These are phyloP conservation scores for Penicillium goetzii DNA, from an alignment of 495 filamentous ascomycete genomes.

Conservation along the genomic window DNA sequence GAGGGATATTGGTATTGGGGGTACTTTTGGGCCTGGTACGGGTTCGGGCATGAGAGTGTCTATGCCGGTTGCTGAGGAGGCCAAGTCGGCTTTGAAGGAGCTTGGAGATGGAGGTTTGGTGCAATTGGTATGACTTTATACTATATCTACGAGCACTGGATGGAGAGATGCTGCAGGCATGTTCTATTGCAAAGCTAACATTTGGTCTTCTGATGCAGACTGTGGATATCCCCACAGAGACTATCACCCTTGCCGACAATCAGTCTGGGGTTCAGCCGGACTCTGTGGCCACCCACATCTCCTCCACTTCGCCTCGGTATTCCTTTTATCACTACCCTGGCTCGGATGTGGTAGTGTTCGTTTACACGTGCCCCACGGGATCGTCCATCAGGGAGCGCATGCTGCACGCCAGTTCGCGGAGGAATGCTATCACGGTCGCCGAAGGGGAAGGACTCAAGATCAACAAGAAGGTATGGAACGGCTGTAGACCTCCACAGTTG, in stretches of 20 bases:
- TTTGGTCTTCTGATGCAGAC: constrained; percentile 36
- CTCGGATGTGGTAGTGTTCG: constrained; percentile 76
- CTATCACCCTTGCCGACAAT: constrained; percentile 69
- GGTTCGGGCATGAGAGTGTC: constrained; percentile 59
- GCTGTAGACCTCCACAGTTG: background rate
- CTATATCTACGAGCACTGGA: background rate
- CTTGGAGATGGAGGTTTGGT: constrained; percentile 67
- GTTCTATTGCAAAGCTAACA: constrained; percentile 33
- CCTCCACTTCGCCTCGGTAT: constrained; percentile 82
- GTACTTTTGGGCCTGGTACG: constrained; percentile 60
- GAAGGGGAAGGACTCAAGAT: constrained; percentile 71
- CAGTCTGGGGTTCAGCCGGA: constrained; percentile 53
- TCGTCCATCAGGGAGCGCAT: constrained; percentile 90
- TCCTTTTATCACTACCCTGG: constrained; percentile 80
- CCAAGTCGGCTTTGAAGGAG: constrained; percentile 63
- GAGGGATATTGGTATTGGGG: constrained; percentile 56
- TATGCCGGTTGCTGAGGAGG: constrained; percentile 71
- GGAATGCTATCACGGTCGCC: constrained; percentile 68
- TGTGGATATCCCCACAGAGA: constrained; percentile 73
- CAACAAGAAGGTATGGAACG: constrained; percentile 65
- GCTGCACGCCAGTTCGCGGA: constrained; percentile 87
- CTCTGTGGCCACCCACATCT: constrained; percentile 65
- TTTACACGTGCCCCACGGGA: constrained; percentile 86
- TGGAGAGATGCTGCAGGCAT: constrained; percentile 8
- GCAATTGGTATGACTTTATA: constrained; percentile 66